These are phyloP conservation scores for Amanita subjunquillea DNA, from an alignment of 768 basidiomycete genomes.

Conservation along the genomic window DNA sequence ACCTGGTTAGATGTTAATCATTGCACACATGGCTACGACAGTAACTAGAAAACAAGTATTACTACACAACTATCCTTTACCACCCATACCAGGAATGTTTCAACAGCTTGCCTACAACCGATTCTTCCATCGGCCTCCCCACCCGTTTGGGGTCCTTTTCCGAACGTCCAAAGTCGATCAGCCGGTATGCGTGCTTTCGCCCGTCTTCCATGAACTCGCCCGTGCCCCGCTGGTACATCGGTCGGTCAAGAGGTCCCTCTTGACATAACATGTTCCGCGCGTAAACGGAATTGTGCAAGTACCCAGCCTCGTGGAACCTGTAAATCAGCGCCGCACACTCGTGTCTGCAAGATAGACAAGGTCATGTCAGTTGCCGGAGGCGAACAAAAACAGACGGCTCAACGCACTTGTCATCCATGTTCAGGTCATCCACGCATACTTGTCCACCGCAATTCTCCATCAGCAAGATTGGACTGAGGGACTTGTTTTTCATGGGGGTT, in stretches of 20 bases:
- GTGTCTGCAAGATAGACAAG: slow-evolving; percentile 12
- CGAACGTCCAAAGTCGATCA: slow-evolving; percentile 2
- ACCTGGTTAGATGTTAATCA: too few relatives aligned
- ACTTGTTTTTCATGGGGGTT: slow-evolving; percentile 5
- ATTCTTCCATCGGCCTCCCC: not conserved
- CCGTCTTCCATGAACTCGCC: not conserved
- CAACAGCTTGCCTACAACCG: not conserved
- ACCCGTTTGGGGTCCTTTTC: not conserved
- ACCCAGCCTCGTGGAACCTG: slow-evolving; percentile 25
- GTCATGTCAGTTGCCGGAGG: too few relatives aligned
- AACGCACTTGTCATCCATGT: slow-evolving; percentile 26
- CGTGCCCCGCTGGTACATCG: not conserved
- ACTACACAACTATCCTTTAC: not conserved
- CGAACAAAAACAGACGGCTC: not conserved
- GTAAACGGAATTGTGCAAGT: slow-evolving; percentile 26
- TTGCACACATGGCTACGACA: too few relatives aligned
- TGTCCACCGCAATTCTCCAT: slow-evolving; percentile 30
- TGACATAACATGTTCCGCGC: slow-evolving; percentile 29
- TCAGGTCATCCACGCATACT: slow-evolving; percentile 16
- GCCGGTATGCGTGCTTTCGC: not conserved
- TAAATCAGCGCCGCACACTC: slow-evolving; percentile 30
- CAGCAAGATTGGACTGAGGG: slow-evolving; percentile 31
- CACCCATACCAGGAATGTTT: not conserved
- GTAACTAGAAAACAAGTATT: too few relatives aligned
- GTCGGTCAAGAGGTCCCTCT: slow-evolving; percentile 17